These are phyloP conservation scores for Acarospora socialis DNA, from an alignment of 2,329 filamentous ascomycete species.

Conservation along the genomic window DNA sequence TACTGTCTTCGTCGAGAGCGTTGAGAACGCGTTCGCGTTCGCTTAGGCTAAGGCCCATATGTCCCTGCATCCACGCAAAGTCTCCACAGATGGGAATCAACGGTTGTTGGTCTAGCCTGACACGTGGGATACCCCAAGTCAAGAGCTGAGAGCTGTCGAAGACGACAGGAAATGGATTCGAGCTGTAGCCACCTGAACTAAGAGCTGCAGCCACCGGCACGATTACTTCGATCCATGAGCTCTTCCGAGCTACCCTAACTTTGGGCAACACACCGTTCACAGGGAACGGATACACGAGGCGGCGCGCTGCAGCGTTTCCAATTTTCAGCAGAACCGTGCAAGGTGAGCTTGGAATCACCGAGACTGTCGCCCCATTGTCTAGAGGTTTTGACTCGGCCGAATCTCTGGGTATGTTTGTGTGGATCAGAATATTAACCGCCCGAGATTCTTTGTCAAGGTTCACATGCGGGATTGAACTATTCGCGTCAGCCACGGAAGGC, in stretches of 20 bases:
- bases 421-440: no score
- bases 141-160: slow-evolving; percentile 9
- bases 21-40: no score
- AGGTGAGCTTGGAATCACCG: slow-evolving; percentile 9
- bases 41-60: no score
- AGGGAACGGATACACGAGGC: slow-evolving; percentile 16
- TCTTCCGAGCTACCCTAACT: slow-evolving; percentile 19
- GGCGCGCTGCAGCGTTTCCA: slow-evolving; percentile 4
- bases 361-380: slow-evolving; percentile 5
- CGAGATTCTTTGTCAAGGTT: no score
- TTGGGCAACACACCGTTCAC: slow-evolving; percentile 13
- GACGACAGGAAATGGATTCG: slow-evolving; percentile 9
- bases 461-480: no score
- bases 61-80: neutral
- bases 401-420: no score
- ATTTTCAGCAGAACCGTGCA: slow-evolving; percentile 10
- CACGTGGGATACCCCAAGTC: slow-evolving; percentile 15
- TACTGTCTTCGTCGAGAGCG: neutral
- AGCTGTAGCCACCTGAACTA: slow-evolving; percentile 4
- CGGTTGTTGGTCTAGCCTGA: slow-evolving; percentile 16
- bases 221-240: slow-evolving; percentile 20
- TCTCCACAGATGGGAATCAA: slow-evolving; percentile 13
- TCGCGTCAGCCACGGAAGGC: no score
- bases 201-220: slow-evolving; percentile 12
- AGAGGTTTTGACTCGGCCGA: no score